These are phyloP conservation scores for Cyclostephanos tholiformis DNA, from an alignment of 108 stramenopile species.

Conservation along the genomic window DNA sequence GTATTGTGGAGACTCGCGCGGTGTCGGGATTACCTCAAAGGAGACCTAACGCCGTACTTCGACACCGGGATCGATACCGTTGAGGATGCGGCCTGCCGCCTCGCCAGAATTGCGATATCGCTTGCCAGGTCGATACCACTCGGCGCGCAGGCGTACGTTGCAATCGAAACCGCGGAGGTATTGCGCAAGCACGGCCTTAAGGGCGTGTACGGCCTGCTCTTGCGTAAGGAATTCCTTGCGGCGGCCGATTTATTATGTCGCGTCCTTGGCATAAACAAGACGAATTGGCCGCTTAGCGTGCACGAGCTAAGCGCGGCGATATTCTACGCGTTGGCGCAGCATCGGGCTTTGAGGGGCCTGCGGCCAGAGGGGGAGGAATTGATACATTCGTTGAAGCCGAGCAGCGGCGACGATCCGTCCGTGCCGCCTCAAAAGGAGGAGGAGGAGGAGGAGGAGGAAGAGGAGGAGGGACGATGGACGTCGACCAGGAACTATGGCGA, in stretches of 20 bases:
- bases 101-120: constrained; percentile 69
- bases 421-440: no score
- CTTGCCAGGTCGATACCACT: constrained; percentile 81
- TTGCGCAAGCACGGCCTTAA: constrained; percentile 89
- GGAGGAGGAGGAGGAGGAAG: no score
- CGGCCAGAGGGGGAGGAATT: constrained; percentile 84
- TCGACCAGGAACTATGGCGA: not conserved
- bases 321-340: constrained; percentile 93
- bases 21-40: constrained; percentile 68
- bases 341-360: constrained; percentile 86
- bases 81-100: constrained; percentile 70
- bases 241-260: constrained; percentile 89
- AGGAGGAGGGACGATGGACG: not conserved
- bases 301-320: constrained; percentile 95
- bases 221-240: constrained; percentile 91
- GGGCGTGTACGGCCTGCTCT: constrained; percentile 89
- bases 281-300: constrained; percentile 87
- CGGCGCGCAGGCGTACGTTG: constrained; percentile 87
- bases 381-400: constrained; percentile 63
- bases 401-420: not conserved
- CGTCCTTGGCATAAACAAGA: constrained; percentile 84
- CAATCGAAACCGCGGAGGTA: constrained; percentile 93
- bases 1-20: constrained; percentile 84
- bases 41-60: constrained; percentile 79
- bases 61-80: constrained; percentile 81